A percentile compares a stretch with the other conserved stretches of the same genome.
phyloP scores from a whole-genome alignment of 2,329 filamentous ascomycete genomes.

The Colletotrichum sojae region DNA sequence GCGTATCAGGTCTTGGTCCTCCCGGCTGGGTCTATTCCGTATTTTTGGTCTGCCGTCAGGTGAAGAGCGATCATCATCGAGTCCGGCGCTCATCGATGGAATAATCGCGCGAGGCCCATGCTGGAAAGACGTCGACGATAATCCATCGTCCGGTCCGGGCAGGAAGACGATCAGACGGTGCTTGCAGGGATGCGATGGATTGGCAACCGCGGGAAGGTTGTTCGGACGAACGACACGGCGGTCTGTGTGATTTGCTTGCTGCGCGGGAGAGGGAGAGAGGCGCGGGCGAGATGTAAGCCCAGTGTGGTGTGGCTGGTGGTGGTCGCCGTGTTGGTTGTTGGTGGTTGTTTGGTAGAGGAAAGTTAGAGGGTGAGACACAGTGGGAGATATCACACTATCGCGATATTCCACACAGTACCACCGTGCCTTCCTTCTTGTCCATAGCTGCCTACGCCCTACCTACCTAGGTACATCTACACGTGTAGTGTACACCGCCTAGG shows the following conservation, averaged over 20 bases:
- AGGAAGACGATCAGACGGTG: slow-evolving; percentile 17
- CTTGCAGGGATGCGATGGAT: slow-evolving; percentile 8
- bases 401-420: background rate
- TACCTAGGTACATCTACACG: too few species aligned
- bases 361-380: slow-evolving; percentile 1
- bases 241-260: slow-evolving; percentile 10
- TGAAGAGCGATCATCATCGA: slow-evolving; percentile 14
- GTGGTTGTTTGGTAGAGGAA: background rate
- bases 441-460: too few species aligned
- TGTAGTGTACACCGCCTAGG: too few species aligned
- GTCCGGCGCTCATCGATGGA: background rate
- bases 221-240: slow-evolving; percentile 19
- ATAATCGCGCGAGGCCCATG: slow-evolving; percentile 16
- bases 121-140: slow-evolving; percentile 4
- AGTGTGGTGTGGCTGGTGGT: background rate
- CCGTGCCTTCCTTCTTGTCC: background rate
- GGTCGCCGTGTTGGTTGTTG: background rate
- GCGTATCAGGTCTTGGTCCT: slow-evolving; percentile 32
- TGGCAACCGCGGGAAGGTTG: background rate
- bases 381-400: background rate
- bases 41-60: slow-evolving; percentile 4
- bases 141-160: slow-evolving; percentile 9
- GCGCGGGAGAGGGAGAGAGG: background rate
- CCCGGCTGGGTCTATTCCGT: background rate
- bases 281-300: too few species aligned